These are phyloP conservation scores for Calonectria hawksworthii DNA, from an alignment of 2,329 filamentous ascomycete species.

Conservation along the genomic window DNA sequence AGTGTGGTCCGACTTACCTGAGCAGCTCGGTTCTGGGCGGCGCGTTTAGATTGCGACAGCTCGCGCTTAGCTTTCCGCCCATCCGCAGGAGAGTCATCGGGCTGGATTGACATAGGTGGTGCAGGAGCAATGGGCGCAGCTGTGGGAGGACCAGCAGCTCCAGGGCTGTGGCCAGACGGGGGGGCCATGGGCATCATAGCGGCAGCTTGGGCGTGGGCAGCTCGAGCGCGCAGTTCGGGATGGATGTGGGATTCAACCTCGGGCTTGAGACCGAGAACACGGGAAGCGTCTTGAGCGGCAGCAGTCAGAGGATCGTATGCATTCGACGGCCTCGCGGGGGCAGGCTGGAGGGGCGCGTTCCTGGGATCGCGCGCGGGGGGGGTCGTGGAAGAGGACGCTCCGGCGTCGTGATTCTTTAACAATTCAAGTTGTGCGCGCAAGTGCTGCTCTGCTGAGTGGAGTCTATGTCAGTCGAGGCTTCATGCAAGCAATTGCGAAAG, in stretches of 20 bases:
- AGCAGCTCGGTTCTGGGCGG: conserved; percentile 95
- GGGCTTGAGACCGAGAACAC: conserved; percentile 51
- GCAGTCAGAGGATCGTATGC: conserved; percentile 60
- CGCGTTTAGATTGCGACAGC: conserved; percentile 94
- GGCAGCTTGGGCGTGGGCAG: conserved; percentile 46
- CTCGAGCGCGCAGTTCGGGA: conserved; percentile 60
- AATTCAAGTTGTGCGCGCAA: conserved; percentile 61
- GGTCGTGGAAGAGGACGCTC: conserved; percentile 48
- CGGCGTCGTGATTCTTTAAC: conserved; percentile 56
- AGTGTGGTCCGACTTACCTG: conserved; percentile 75
- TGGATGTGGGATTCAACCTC: conserved; percentile 63
- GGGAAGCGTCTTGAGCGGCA: conserved; percentile 52
- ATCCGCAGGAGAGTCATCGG: conserved; percentile 56
- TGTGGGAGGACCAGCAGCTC: conserved; percentile 45
- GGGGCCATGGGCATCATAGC: conserved; percentile 57
- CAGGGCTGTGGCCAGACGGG: conserved; percentile 50
- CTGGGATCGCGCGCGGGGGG: conserved; percentile 48
- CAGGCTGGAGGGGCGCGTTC: conserved; percentile 47
- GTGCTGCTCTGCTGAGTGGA: conserved; percentile 54
- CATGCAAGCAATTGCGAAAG: conserved; percentile 32
- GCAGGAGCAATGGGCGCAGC: conserved; percentile 49
- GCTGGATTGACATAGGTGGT: conserved; percentile 44
- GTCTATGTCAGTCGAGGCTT: conserved; percentile 42
- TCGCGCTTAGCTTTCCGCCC: conserved; percentile 88
- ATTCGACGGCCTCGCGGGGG: conserved; percentile 55